These are phyloP conservation scores for Ophiostoma australiae DNA, from an alignment of 2,329 filamentous ascomycete genomes.

Conservation along the genomic window DNA sequence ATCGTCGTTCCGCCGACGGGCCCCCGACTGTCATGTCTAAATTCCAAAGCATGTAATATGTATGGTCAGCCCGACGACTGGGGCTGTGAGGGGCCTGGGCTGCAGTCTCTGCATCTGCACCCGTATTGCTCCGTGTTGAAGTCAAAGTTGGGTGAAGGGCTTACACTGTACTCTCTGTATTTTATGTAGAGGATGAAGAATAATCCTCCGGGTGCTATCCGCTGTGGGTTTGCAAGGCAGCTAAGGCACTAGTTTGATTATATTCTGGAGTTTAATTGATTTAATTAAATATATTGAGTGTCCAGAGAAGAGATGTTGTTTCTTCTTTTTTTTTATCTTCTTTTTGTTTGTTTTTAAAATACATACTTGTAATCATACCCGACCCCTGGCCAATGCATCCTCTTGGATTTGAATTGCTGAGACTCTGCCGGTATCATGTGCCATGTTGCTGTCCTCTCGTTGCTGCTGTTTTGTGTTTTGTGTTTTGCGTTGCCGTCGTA, in stretches of 20 bases:
- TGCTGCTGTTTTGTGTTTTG: neutral
- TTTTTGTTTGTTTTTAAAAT: neutral
- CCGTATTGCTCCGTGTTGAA: neutral
- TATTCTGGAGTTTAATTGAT: neutral
- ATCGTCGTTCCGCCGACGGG: slow-evolving; percentile 8
- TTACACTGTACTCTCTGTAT: neutral
- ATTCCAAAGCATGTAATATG: slow-evolving; percentile 3
- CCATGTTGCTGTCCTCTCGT: neutral
- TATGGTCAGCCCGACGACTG: slow-evolving; percentile 11
- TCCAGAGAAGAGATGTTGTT: too few relatives aligned
- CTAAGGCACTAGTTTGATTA: neutral
- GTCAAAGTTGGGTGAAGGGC: neutral
- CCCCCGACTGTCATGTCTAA: neutral
- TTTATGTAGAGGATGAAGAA: neutral
- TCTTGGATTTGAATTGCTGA: neutral
- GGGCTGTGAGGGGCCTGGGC: neutral
- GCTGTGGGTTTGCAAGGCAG: neutral
- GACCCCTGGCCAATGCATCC: neutral
- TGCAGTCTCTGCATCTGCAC: slow-evolving; percentile 6
- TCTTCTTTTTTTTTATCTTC: neutral
- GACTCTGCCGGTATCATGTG: slow-evolving; percentile 12
- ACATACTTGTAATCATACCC: neutral
- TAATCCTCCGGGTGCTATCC: slow-evolving; percentile 1
- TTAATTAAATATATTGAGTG: too few relatives aligned
- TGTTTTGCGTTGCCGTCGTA: slow-evolving; percentile 6